Evolutionary conservation across 1,139 yeast genomes (phyloP), one percentile per base, ranked within the genome.

Genomic region (Diutina siamensis): DNA sequence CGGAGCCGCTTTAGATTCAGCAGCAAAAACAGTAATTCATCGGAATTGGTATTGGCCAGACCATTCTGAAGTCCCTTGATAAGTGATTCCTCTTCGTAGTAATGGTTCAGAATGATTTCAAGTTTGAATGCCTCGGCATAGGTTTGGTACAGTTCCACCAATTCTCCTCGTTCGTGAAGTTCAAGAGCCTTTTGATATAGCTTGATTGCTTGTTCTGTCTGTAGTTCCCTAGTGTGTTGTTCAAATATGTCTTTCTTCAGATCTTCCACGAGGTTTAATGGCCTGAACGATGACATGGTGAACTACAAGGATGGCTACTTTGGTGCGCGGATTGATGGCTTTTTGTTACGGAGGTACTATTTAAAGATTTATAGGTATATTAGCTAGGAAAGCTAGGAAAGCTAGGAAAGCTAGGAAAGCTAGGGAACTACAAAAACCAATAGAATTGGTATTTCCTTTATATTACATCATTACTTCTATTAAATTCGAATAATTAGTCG

Each of bases 181-280:
- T 62, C 60, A 35, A 94, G 64, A 0, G 96, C 96, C 27, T 65
- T 62, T 53, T 87, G 88, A 58, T 83, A 87, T 15, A 80, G 63
- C 53, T 78, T 78, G 59, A 83, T 82, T 2, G 95, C 95, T 56
- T 83, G 85, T 61, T 94, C 98, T 17, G 92, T 80, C 67, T 87
- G 78, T 35, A 76, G 82, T 56, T 92, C 98, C 47, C 95, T 66
- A 1, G 97, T 83, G 55, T 88, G 95, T 52, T 87, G 92, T 53
- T 88, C 96, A 51, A 85, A 94, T 44, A 75, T 65, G 46, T 72
- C 76, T 50, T 68, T 67, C 49, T 68, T 67, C 40, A 71, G 61
- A 56, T 86, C 94, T 49, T 82, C 89, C 44, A 76, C 74, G 45
- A 82, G 63, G 57, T 92, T 92, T 44, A 89, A 70, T 2, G 97